A percentile compares a stretch with the other conserved stretches of the same genome.
Conservation (phyloP, 805 yeast genomes). For the Kuraishia cidri region DNA sequence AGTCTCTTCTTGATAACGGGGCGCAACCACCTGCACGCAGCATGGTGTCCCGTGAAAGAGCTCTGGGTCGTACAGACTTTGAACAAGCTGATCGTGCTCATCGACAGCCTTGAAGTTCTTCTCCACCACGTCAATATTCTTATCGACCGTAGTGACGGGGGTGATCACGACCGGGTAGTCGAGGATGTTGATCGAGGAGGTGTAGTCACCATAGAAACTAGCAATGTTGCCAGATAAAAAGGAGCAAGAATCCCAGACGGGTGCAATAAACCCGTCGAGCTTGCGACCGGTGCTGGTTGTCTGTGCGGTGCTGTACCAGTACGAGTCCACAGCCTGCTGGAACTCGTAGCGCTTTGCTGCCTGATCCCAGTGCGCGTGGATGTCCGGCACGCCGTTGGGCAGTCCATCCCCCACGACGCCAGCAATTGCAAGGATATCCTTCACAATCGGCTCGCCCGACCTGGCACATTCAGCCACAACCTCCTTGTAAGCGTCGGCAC, state of each 20-base stretch:
- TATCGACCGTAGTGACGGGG: constrained; percentile 32
- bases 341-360: constrained; percentile 21
- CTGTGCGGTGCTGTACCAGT: constrained; percentile 23
- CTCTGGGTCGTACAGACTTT: constrained; percentile 36
- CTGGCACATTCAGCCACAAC: constrained; percentile 12
- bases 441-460: constrained; percentile 20
- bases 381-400: not conserved
- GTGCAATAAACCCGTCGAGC: constrained; percentile 40
- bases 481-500: constrained; percentile 33
- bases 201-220: constrained; percentile 37
- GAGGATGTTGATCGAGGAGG: constrained; percentile 42
- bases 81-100: constrained; percentile 33
- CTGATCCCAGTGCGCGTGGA: constrained; percentile 26
- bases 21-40: constrained; percentile 43
- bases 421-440: constrained; percentile 1
- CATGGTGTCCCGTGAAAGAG: constrained; percentile 44
- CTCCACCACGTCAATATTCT: constrained; percentile 18
- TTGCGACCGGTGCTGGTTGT: constrained; percentile 25
- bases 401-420: not conserved
- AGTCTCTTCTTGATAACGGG: constrained; percentile 51
- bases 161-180: constrained; percentile 38
- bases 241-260: constrained; percentile 32
- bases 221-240: constrained; percentile 30
- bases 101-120: constrained; percentile 19
- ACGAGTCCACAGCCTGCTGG: constrained; percentile 26